phyloP scores from a whole-genome alignment of 2,329 filamentous ascomycete genomes.

The Mycosphaerelloides madeirae region DNA sequence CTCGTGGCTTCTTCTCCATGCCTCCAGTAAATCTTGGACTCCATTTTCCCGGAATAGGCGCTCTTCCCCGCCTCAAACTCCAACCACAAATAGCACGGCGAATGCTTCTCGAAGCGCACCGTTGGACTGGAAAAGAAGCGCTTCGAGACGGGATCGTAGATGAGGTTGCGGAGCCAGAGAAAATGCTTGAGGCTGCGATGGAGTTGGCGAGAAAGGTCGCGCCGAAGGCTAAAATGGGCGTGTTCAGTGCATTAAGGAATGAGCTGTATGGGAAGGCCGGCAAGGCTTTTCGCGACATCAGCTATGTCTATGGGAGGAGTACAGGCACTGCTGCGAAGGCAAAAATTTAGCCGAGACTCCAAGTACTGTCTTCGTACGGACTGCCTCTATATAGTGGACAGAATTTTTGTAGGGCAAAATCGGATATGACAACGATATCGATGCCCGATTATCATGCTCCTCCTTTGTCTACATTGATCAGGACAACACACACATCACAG shows the following conservation, averaged over 20 bases:
- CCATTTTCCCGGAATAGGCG: conserved; percentile 53
- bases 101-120: conserved; percentile 53
- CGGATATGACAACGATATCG: too few relatives aligned
- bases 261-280: conserved; percentile 53
- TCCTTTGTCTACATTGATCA: too few relatives aligned
- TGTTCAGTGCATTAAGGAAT: conserved; percentile 49
- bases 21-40: conserved; percentile 53
- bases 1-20: conserved; percentile 47
- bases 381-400: too few relatives aligned
- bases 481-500: conserved; percentile 15
- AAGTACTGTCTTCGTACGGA: neutral
- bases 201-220: conserved; percentile 42
- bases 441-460: too few relatives aligned
- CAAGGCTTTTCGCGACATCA: conserved; percentile 48
- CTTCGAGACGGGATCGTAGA: conserved; percentile 52
- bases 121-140: conserved; percentile 51
- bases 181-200: conserved; percentile 46
- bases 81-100: conserved; percentile 49
- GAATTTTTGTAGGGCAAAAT: too few relatives aligned
- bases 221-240: conserved; percentile 44
- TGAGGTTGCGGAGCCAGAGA: conserved; percentile 44
- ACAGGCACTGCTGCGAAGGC: conserved; percentile 44
- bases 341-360: conserved; percentile 40
- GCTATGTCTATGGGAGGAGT: conserved; percentile 49
- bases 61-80: conserved; percentile 50